Evolutionary conservation across 139 green algal genomes (phyloP).

Genomic region (Haematococcus lacustris): DNA sequence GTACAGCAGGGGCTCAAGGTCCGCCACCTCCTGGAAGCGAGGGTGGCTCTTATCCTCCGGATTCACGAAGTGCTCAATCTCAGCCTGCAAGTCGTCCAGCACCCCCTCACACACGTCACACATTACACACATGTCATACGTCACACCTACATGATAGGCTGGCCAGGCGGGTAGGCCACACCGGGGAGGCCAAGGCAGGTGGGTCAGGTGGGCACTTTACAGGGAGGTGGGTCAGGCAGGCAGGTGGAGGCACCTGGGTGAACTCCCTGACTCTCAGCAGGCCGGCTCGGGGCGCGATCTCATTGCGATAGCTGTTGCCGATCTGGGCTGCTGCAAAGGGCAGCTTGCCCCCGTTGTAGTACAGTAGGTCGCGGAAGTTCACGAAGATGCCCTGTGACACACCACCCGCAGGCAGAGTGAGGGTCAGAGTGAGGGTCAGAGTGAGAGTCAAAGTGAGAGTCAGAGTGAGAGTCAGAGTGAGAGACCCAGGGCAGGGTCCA

Average conservation of each 20-base stretch:
- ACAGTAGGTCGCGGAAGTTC: conserved; percentile 93
- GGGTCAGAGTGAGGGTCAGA: too few species aligned
- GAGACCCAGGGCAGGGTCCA: too few species aligned
- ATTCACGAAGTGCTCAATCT: conserved; percentile 99
- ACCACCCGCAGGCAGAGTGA: too few species aligned
- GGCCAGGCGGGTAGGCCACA: too few species aligned
- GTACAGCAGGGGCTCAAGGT: conserved; percentile 85
- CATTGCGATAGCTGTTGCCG: conserved; percentile 93
- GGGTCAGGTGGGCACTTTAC: too few species aligned
- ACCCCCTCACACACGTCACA: too few species aligned
- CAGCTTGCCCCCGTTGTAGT: conserved; percentile 96
- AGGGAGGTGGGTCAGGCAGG: too few species aligned
- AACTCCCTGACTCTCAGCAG: conserved; percentile 97
- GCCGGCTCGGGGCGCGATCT: conserved; percentile 85
- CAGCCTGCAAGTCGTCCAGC: conserved; percentile 69
- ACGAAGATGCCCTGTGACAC: conserved; percentile 91
- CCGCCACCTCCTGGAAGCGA: conserved; percentile 80
- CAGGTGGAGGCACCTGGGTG: conserved; percentile 68
- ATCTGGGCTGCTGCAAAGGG: conserved; percentile 98
- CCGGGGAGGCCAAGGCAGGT: too few species aligned
- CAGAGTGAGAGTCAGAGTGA: too few species aligned
- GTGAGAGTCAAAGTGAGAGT: too few species aligned
- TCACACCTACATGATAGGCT: too few species aligned
- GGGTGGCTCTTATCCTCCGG: conserved; percentile 89
- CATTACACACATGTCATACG: too few species aligned